Evolutionary conservation across 2,329 filamentous ascomycete genomes (phyloP).

Genomic region (Calonectria honghensis): DNA sequence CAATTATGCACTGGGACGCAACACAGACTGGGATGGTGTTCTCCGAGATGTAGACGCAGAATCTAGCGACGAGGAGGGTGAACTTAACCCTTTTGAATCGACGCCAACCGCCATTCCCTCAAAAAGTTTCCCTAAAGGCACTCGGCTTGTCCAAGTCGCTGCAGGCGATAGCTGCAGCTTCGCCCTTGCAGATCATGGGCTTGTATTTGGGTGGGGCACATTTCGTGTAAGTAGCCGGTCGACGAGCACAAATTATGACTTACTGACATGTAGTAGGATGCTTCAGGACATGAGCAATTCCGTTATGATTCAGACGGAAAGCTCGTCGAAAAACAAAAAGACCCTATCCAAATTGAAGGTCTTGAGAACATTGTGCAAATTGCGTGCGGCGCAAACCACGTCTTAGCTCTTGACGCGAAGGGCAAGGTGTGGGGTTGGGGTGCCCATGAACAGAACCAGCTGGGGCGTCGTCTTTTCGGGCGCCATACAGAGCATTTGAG

Average conservation of each 20-base stretch:
- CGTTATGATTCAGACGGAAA: slow-evolving; percentile 65
- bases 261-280: not conserved
- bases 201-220: slow-evolving; percentile 85
- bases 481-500: slow-evolving; percentile 60
- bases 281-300: slow-evolving; percentile 55
- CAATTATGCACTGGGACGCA: slow-evolving; percentile 82
- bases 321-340: slow-evolving; percentile 65
- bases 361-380: slow-evolving; percentile 77
- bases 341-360: slow-evolving; percentile 69
- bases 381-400: slow-evolving; percentile 79
- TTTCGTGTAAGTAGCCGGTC: slow-evolving; percentile 73
- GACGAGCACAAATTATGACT: not conserved
- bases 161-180: slow-evolving; percentile 83
- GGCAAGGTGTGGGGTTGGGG: slow-evolving; percentile 60
- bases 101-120: slow-evolving; percentile 76
- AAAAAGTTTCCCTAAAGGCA: slow-evolving; percentile 71
- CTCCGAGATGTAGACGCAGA: slow-evolving; percentile 69
- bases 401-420: slow-evolving; percentile 76
- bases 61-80: slow-evolving; percentile 62
- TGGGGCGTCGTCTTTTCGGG: slow-evolving; percentile 69
- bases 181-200: slow-evolving; percentile 79
- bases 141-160: slow-evolving; percentile 74
- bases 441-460: slow-evolving; percentile 66
- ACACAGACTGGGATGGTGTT: slow-evolving; percentile 77
- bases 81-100: slow-evolving; percentile 80